These are phyloP conservation scores for Gaeumannomyces sp. DNA, from an alignment of 2,329 filamentous ascomycete species.

Conservation along the genomic window DNA sequence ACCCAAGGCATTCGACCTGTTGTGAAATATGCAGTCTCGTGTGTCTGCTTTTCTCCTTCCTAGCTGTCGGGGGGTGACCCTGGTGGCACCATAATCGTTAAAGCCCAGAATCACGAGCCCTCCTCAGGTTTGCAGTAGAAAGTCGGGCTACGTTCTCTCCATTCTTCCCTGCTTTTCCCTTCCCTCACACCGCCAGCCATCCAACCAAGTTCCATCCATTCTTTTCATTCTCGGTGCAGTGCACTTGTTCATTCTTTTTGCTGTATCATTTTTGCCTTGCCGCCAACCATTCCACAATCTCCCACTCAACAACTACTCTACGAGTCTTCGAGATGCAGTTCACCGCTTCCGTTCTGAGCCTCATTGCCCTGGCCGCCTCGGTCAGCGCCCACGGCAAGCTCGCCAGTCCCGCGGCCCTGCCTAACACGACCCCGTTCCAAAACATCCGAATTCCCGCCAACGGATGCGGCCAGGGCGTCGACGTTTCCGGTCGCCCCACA, in stretches of 20 bases:
- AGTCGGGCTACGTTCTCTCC: slow-evolving; percentile 1
- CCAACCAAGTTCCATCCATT: background rate
- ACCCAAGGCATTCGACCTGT: background rate
- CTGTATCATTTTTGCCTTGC: background rate
- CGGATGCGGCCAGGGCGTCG: slow-evolving; percentile 6
- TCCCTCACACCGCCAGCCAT: background rate
- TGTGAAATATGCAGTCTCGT: background rate
- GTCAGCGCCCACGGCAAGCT: slow-evolving; percentile 6
- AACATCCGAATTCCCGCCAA: slow-evolving; percentile 7
- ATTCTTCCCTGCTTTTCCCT: background rate
- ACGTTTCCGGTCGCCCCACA: background rate
- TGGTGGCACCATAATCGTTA: too few species aligned
- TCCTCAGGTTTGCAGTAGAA: background rate
- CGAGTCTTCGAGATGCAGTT: slow-evolving; percentile 4
- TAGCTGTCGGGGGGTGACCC: background rate
- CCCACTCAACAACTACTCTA: background rate
- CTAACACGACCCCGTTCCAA: slow-evolving; percentile 1
- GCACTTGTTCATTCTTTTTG: slow-evolving; percentile 4
- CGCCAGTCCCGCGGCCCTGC: background rate
- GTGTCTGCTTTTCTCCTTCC: background rate
- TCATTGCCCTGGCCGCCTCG: slow-evolving; percentile 6
- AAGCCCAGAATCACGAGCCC: background rate
- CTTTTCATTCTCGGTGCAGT: slow-evolving; percentile 5
- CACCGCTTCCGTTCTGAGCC: slow-evolving; percentile 2
- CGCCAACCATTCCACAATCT: background rate